Conservation (phyloP, 495 filamentous ascomycete genomes). For the Trichocladium uniseriatum region DNA sequence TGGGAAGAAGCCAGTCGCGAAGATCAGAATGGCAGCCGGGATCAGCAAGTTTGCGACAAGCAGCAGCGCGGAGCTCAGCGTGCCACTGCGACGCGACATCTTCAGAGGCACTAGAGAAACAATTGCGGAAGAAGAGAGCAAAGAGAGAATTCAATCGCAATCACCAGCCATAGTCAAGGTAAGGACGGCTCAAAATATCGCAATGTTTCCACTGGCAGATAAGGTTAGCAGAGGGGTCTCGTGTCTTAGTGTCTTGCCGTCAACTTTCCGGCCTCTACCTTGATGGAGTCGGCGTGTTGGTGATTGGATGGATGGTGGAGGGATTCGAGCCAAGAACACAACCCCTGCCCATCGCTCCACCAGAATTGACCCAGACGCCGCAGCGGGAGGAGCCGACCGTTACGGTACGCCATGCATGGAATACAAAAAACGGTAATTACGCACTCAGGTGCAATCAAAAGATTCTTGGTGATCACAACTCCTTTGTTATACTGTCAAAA, state of each 20-base stretch:
- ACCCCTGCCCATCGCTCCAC: not conserved
- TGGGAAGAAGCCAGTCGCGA: constrained; percentile 92
- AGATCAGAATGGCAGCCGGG: constrained; percentile 65
- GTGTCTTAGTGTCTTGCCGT: not conserved
- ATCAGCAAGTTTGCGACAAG: constrained; percentile 68
- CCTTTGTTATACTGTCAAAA: too few relatives aligned
- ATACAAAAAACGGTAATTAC: too few relatives aligned
- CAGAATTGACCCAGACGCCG: not conserved
- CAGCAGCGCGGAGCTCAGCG: constrained; percentile 30
- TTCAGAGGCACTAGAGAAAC: not conserved
- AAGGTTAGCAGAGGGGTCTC: not conserved
- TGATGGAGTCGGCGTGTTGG: not conserved
- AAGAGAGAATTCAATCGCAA: constrained; percentile 1
- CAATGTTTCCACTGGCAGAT: not conserved
- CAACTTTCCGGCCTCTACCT: not conserved
- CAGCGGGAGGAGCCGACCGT: not conserved
- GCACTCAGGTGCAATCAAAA: too few relatives aligned
- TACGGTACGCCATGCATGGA: not conserved
- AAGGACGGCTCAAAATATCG: not conserved
- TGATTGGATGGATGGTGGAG: not conserved
- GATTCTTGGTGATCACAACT: too few relatives aligned
- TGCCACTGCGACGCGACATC: constrained; percentile 24
- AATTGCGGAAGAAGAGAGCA: not conserved
- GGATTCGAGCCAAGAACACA: not conserved
- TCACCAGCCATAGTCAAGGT: constrained; percentile 3